phyloP scores from a whole-genome alignment of 441 rosid species.

The Pelargonium citronellum region DNA sequence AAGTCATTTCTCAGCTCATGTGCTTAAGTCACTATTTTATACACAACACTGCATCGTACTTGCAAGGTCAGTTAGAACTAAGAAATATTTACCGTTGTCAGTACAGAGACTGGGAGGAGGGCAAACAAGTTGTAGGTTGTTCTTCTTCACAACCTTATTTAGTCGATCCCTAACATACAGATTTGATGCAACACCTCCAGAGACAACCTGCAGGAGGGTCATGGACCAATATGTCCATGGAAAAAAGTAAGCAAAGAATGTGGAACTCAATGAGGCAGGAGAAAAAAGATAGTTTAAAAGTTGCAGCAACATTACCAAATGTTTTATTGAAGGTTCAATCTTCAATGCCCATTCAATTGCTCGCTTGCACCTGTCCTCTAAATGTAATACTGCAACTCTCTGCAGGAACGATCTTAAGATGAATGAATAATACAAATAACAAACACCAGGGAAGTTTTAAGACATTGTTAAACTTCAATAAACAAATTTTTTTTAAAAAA shows the following conservation, averaged over 20 bases:
- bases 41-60: background rate
- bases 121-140: constrained; percentile 64
- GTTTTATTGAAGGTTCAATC: constrained; percentile 73
- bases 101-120: constrained; percentile 90
- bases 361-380: constrained; percentile 87
- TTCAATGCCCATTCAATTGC: constrained; percentile 85
- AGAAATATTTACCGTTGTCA: constrained; percentile 58
- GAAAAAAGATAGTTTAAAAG: background rate
- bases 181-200: constrained; percentile 97
- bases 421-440: background rate
- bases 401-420: constrained; percentile 24
- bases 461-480: no score
- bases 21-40: background rate
- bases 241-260: constrained; percentile 13
- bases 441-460: no score
- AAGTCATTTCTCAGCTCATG: no score
- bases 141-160: constrained; percentile 52
- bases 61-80: background rate
- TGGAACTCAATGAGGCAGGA: background rate
- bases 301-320: constrained; percentile 45
- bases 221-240: constrained; percentile 16
- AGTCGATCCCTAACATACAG: constrained; percentile 60
- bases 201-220: constrained; percentile 55
- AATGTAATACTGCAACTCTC: constrained; percentile 89
- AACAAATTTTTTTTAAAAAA: no score